Percentiles rank a stretch among this genome's conserved stretches.
Evolutionary conservation across 805 yeast species (phyloP).

Genomic region (Lipomyces chichibuensis): DNA sequence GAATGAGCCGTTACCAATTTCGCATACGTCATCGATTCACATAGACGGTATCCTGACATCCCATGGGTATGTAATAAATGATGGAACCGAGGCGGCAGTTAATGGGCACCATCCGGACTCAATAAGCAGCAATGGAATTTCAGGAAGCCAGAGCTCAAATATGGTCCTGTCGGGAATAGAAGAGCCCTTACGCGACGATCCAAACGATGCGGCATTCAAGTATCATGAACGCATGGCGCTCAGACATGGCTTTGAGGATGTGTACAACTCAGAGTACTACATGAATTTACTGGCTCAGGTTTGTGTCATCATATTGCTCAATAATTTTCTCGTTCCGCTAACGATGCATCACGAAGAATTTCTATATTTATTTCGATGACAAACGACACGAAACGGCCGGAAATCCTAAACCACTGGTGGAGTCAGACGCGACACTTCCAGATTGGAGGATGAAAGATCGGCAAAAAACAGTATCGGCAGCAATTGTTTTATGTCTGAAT

Average conservation of each 20-base stretch:
- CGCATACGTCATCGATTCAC: slow-evolving; percentile 27
- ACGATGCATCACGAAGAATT: slow-evolving; percentile 49
- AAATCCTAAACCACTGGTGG: slow-evolving; percentile 55
- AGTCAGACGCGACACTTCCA: slow-evolving; percentile 58
- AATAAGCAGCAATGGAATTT: slow-evolving; percentile 4
- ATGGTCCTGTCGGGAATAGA: slow-evolving; percentile 15
- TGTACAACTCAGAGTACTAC: slow-evolving; percentile 57
- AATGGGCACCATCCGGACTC: slow-evolving; percentile 12
- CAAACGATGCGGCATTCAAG: slow-evolving; percentile 36
- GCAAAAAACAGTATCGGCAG: slow-evolving; percentile 91
- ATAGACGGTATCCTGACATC: slow-evolving; percentile 31
- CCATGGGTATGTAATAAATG: slow-evolving; percentile 31
- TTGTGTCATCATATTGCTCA: slow-evolving; percentile 8
- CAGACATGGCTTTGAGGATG: slow-evolving; percentile 64
- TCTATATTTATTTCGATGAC: slow-evolving; percentile 84
- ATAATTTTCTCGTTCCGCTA: neutral
- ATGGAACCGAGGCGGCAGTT: slow-evolving; percentile 1
- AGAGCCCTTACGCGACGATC: slow-evolving; percentile 28
- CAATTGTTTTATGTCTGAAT: slow-evolving; percentile 84
- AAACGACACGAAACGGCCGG: slow-evolving; percentile 92
- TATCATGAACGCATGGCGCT: slow-evolving; percentile 34
- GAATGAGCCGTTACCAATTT: neutral
- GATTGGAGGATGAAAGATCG: slow-evolving; percentile 96
- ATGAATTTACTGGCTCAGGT: slow-evolving; percentile 52
- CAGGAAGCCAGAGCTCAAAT: slow-evolving; percentile 12